These are phyloP conservation scores for Leishmania tarentolae DNA, from an alignment of 208 protist genomes.

Conservation along the genomic window DNA sequence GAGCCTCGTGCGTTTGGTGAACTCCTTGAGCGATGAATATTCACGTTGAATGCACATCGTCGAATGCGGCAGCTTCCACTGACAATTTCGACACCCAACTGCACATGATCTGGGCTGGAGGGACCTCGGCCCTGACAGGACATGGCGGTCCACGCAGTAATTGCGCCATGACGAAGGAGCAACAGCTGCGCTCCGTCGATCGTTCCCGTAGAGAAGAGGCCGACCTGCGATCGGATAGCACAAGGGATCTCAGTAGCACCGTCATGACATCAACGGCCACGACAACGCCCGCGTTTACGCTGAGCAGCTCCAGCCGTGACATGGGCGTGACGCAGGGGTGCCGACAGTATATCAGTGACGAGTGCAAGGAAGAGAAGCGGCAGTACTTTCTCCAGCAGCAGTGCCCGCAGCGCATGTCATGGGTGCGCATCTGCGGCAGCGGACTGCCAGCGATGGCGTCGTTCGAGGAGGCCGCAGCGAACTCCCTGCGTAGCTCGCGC, in stretches of 20 bases:
- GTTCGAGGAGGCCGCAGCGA: conserved; percentile 14
- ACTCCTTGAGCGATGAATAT: neutral
- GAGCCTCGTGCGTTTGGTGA: neutral
- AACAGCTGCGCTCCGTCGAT: conserved; percentile 3
- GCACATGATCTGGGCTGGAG: neutral
- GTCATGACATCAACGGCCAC: neutral
- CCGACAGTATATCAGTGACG: conserved; percentile 22
- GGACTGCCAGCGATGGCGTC: conserved; percentile 10
- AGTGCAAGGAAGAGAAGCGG: conserved; percentile 19
- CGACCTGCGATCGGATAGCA: neutral
- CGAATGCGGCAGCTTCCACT: neutral
- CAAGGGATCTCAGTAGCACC: neutral
- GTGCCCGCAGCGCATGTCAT: conserved; percentile 22
- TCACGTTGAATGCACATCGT: neutral
- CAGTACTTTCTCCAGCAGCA: conserved; percentile 28
- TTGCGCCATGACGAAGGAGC: neutral
- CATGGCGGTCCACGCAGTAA: conserved; percentile 1
- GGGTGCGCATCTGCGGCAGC: conserved; percentile 10
- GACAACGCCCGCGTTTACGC: neutral
- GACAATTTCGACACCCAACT: neutral
- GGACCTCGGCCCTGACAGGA: neutral
- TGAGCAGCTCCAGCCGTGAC: neutral
- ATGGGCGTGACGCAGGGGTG: conserved; percentile 28
- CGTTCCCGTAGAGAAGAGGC: neutral
- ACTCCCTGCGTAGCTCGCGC: conserved; percentile 19